Conservation (phyloP, 2,329 filamentous ascomycete genomes). For the Xylaria sp. region DNA sequence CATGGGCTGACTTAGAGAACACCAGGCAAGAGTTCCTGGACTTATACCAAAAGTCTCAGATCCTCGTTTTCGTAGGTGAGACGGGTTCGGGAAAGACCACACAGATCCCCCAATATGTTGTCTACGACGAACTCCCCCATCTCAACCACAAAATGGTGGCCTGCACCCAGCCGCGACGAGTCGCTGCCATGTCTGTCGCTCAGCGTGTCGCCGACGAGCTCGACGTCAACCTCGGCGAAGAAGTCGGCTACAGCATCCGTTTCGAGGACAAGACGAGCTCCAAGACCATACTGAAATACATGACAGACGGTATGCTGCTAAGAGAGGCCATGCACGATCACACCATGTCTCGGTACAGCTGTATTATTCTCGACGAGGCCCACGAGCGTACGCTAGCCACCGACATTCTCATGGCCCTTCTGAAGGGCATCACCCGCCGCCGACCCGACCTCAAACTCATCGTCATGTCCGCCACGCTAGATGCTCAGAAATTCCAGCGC, state of each 20-base stretch:
- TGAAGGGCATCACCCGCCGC: conserved; percentile 88
- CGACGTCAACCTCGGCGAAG: conserved; percentile 90
- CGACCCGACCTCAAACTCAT: conserved; percentile 95
- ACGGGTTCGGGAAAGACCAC: conserved; percentile 99
- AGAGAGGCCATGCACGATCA: conserved; percentile 97
- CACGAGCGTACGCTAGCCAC: conserved; percentile 98
- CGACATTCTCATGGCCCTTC: conserved; percentile 94
- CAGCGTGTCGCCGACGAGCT: conserved; percentile 98
- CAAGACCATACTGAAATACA: conserved; percentile 96
- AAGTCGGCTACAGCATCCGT: conserved; percentile 98
- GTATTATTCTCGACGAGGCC: conserved; percentile 97
- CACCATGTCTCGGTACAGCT: conserved; percentile 90
- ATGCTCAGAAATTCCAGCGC: conserved; percentile 96
- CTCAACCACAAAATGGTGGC: conserved; percentile 88
- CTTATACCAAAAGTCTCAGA: conserved; percentile 93
- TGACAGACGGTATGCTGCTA: conserved; percentile 99
- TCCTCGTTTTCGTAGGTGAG: conserved; percentile 98
- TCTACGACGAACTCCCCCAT: conserved; percentile 96
- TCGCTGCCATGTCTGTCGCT: conserved; percentile 98
- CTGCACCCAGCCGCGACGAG: conserved; percentile 96
- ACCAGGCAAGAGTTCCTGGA: conserved; percentile 87
- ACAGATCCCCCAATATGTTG: conserved; percentile 97
- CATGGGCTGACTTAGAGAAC: too few relatives aligned
- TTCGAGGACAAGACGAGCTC: conserved; percentile 94
- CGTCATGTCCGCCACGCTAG: conserved; percentile 98